Evolutionary conservation across 2,329 filamentous ascomycete species (phyloP), one percentile per base, ranked within the genome.

Genomic region (Alternaria longipes): DNA sequence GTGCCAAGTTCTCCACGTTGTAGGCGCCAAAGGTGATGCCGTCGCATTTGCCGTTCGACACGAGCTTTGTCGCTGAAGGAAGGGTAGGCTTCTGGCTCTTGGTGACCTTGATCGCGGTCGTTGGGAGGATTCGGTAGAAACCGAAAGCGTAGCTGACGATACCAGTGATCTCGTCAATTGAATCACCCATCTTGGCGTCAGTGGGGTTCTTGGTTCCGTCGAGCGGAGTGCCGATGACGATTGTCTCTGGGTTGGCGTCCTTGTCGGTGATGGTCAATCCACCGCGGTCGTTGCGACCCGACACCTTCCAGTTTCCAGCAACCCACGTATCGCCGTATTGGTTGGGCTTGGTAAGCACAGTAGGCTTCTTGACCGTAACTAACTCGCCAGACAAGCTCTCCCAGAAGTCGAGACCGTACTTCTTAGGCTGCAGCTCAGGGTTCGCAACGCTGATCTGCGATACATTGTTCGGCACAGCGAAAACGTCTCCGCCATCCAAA

Each of bases 401-500:
- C 90, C 90, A 92, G 72, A 91, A 92, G 74, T 92, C 90, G 30
- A 92, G 80, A 3, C 90, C 90, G 70, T 89, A 92, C 42, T 81
- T 78, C 22, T 80, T 78, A 2, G 89, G 89, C 62, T 89, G 75
- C 40, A 92, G 82, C 14, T 80, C 79, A 0, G 89, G 89, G 73
- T 92, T 91, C 34, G 74, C 80, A 6, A 75, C 79, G 2, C 88
- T 89, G 40, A 92, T 72, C 65, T 84, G 83, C 63, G 81, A 84
- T 40, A 81, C 80, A 62, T 87, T 89, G 71, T 90, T 90, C 11
- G 90, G 90, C 5, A 90, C 79, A 1, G 79, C 84, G 63, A 90
- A 90, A 38, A 91, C 81, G 73, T 89, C 86, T 11, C 88, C 88
- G n/a, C 82, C 80, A 64, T 92, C 90, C 2, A 92, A 81, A 40